phyloP scores from a whole-genome alignment of 306 rosid species.

The Cicer pinnatifidum region DNA sequence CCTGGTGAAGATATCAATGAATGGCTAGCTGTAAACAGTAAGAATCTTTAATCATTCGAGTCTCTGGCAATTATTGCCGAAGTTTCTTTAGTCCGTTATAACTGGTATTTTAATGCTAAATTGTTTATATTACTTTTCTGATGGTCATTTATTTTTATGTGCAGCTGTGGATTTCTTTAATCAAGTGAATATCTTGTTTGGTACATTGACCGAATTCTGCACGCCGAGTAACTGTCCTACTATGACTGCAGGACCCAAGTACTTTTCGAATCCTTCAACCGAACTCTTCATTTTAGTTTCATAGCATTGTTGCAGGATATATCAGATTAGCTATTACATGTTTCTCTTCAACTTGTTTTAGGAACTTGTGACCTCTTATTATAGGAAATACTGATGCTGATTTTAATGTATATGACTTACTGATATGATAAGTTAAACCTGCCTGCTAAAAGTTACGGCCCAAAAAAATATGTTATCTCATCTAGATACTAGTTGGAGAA shows the following conservation, averaged over 20 bases:
- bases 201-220: constrained; percentile 91
- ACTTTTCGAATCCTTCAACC: constrained; percentile 48
- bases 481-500: background rate
- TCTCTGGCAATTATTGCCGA: constrained; percentile 9
- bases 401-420: constrained; percentile 26
- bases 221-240: constrained; percentile 74
- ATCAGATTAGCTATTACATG: constrained; percentile 20
- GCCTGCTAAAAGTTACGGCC: background rate
- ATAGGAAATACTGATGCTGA: constrained; percentile 11
- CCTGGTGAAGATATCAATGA: constrained; percentile 94
- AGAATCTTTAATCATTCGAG: constrained; percentile 34
- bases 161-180: constrained; percentile 92
- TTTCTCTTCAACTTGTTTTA: constrained; percentile 23
- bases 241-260: constrained; percentile 91
- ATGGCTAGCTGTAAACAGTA: constrained; percentile 92
- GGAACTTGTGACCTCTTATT: constrained; percentile 24
- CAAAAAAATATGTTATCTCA: background rate
- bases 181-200: constrained; percentile 81
- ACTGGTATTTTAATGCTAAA: constrained; percentile 1
- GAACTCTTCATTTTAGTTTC: constrained; percentile 30
- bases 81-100: constrained; percentile 2
- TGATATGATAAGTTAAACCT: constrained; percentile 15
- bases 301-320: constrained; percentile 1
- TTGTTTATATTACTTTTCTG: constrained; percentile 7
- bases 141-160: constrained; percentile 11